These are phyloP conservation scores for Encephalitozoon intestinalis DNA, from an alignment of 371 early-diverging fungal genomes.

Conservation along the genomic window DNA sequence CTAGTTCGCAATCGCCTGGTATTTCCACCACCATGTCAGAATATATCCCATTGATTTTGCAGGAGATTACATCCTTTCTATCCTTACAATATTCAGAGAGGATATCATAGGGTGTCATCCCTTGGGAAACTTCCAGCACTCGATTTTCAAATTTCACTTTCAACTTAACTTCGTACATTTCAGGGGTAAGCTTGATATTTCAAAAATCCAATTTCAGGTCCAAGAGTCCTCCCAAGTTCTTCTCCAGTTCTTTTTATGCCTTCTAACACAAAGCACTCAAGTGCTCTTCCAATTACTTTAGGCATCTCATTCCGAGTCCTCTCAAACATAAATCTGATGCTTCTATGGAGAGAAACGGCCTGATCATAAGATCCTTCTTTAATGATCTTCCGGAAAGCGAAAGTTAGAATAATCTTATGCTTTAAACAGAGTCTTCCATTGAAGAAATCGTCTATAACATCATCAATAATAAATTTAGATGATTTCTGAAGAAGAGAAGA, in stretches of 20 bases:
- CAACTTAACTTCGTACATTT: neutral
- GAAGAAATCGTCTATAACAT: neutral
- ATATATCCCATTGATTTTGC: conserved; percentile 70
- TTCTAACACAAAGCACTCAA: neutral
- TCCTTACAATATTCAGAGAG: conserved; percentile 10
- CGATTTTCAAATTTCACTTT: conserved; percentile 9
- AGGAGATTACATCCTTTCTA: conserved; percentile 43
- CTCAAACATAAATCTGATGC: neutral
- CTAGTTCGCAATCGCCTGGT: conserved; percentile 69
- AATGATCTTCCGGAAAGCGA: neutral
- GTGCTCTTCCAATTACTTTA: neutral
- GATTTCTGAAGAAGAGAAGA: neutral
- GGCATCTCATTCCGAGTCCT: neutral
- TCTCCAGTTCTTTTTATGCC: neutral
- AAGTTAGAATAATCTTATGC: neutral
- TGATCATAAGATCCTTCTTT: neutral
- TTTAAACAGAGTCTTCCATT: neutral
- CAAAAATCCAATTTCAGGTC: neutral
- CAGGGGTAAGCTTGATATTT: neutral
- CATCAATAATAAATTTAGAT: neutral
- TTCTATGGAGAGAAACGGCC: neutral
- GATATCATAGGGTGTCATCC: conserved; percentile 38
- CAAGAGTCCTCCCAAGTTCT: neutral
- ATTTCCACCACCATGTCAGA: conserved; percentile 83
- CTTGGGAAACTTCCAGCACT: neutral